phyloP scores from a whole-genome alignment of 2,329 filamentous ascomycete genomes.

The Aspergillus puulaauensis region DNA sequence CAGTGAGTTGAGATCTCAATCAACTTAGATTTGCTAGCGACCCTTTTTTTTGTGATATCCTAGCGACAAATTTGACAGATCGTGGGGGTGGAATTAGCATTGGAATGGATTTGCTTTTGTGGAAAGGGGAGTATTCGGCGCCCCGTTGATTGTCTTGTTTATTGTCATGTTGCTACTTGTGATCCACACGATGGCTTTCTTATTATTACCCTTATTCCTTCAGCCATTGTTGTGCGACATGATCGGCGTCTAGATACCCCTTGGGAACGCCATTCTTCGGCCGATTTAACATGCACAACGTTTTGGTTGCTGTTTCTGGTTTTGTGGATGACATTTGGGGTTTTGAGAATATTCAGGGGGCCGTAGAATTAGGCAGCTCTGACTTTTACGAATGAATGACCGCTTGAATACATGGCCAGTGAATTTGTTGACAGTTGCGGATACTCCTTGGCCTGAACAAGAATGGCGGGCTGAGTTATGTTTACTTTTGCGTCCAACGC shows the following conservation, averaged over 20 bases:
- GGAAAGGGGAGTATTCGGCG: neutral
- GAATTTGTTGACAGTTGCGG: too few relatives aligned
- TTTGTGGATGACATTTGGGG: neutral
- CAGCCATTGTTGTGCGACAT: neutral
- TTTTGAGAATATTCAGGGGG: neutral
- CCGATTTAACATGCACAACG: neutral
- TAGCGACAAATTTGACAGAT: constrained; percentile 1
- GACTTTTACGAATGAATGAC: too few relatives aligned
- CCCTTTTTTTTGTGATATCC: constrained; percentile 1
- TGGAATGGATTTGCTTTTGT: neutral
- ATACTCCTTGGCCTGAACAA: too few relatives aligned
- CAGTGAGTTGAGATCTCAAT: constrained; percentile 3
- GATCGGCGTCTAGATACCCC: neutral
- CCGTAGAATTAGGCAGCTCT: too few relatives aligned
- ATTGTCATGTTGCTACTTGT: neutral
- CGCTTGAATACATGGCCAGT: too few relatives aligned
- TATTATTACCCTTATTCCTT: neutral
- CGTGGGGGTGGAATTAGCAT: neutral
- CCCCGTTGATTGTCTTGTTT: neutral
- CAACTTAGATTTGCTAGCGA: neutral
- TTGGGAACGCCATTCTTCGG: neutral
- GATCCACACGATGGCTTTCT: neutral
- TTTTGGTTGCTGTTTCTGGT: neutral
- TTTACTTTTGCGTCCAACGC: neutral
- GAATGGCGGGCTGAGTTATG: neutral